phyloP scores from a whole-genome alignment of 495 filamentous ascomycete genomes.

The Penicillium argentinense region DNA sequence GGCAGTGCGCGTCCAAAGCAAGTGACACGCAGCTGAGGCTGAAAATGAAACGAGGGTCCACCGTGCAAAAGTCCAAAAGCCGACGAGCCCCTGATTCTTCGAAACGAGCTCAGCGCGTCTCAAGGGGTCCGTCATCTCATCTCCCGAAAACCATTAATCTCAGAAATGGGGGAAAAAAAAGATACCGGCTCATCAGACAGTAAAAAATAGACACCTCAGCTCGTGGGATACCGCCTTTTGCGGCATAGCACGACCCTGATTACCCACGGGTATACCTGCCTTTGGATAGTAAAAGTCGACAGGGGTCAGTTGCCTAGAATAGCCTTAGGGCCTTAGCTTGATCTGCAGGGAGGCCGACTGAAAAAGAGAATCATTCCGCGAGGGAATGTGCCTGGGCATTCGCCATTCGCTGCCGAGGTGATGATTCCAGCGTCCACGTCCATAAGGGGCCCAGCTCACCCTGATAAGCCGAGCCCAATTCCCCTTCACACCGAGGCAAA shows the following conservation, averaged over 20 bases:
- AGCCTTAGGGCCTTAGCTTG: not conserved
- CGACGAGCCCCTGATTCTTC: not conserved
- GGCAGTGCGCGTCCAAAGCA: too few species aligned
- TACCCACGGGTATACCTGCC: too few species aligned
- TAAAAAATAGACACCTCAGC: not conserved
- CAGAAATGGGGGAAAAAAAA: too few species aligned
- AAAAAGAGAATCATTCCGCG: conserved; percentile 6
- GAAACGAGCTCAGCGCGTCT: not conserved
- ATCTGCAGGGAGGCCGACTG: conserved; percentile 2
- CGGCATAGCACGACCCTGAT: conserved; percentile 5
- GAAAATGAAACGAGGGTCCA: conserved; percentile 8
- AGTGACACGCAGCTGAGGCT: conserved; percentile 17
- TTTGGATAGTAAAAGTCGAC: too few species aligned
- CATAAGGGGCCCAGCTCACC: too few species aligned
- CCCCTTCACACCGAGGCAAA: too few species aligned
- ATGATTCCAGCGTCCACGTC: too few species aligned
- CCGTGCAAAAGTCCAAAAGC: not conserved
- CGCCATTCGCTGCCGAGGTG: too few species aligned
- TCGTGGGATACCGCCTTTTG: conserved; percentile 10
- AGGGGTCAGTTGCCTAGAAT: conserved; percentile 1
- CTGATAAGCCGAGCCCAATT: too few species aligned
- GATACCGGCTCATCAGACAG: too few species aligned
- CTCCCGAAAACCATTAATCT: too few species aligned
- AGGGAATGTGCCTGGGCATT: conserved; percentile 1
- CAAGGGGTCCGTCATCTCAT: too few species aligned